A percentile compares a stretch with the other conserved stretches of the same genome.
phyloP scores from a whole-genome alignment of 139 green algal species.

The Ettlia oleoabundans region DNA sequence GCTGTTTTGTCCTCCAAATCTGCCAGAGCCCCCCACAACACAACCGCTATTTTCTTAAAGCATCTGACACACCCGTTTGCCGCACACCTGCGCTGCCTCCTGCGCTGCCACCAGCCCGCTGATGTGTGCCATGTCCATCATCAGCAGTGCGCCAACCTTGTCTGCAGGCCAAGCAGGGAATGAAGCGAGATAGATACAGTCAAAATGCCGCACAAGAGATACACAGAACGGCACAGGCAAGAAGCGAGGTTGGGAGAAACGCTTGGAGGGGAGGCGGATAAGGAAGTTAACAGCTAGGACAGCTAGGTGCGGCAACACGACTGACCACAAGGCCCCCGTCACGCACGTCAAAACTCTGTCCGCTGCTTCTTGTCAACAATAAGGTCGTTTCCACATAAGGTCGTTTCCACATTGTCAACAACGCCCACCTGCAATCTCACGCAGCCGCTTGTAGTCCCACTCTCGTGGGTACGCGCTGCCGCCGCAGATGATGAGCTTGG shows the following conservation, averaged over 20 bases:
- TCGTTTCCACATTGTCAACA: too few relatives aligned
- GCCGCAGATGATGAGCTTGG: slow-evolving; percentile 86
- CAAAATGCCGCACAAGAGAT: neutral
- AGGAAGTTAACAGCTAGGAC: neutral
- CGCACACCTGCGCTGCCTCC: slow-evolving; percentile 44
- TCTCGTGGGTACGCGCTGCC: slow-evolving; percentile 85
- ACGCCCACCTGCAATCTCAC: slow-evolving; percentile 68
- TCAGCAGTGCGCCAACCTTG: slow-evolving; percentile 79
- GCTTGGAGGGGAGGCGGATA: neutral
- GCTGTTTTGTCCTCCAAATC: too few relatives aligned
- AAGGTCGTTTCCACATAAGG: too few relatives aligned
- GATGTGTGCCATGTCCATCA: slow-evolving; percentile 92
- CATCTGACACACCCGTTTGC: too few relatives aligned
- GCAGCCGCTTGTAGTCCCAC: slow-evolving; percentile 85
- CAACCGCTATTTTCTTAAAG: too few relatives aligned
- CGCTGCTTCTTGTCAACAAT: too few relatives aligned
- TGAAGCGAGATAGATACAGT: neutral
- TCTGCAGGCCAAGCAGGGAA: slow-evolving; percentile 25
- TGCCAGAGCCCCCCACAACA: too few relatives aligned
- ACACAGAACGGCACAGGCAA: neutral
- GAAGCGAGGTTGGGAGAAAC: neutral
- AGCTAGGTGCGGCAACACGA: too few relatives aligned
- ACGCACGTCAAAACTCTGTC: too few relatives aligned
- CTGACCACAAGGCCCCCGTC: too few relatives aligned
- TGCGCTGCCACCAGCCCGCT: slow-evolving; percentile 77